Conservation (phyloP, 768 basidiomycete genomes). For the Leccinum subtestaceum region DNA sequence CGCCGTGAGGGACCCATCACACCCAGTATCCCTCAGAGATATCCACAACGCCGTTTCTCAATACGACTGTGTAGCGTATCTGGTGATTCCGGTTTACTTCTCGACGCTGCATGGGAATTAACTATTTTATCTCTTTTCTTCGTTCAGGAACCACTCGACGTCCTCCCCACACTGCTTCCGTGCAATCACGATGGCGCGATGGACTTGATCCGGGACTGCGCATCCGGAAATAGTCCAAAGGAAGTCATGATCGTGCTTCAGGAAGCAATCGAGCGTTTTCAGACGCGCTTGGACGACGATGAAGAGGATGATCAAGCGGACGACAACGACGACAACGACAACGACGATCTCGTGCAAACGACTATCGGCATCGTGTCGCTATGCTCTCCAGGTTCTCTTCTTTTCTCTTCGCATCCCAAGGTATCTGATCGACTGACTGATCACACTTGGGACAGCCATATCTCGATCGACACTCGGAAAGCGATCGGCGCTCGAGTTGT, state of each 20-base stretch:
- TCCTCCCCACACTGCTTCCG: slow-evolving; percentile 38
- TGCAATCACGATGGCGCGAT: slow-evolving; percentile 28
- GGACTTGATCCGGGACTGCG: slow-evolving; percentile 34
- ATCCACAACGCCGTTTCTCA: slow-evolving; percentile 17
- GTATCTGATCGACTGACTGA: neutral
- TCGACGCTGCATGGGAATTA: neutral
- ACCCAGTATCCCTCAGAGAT: slow-evolving; percentile 12
- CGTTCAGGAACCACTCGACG: slow-evolving; percentile 39
- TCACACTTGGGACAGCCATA: slow-evolving; percentile 18
- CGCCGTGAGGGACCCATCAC: slow-evolving; percentile 9
- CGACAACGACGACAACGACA: slow-evolving; percentile 15
- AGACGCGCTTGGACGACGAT: slow-evolving; percentile 11
- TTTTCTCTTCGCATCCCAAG: neutral
- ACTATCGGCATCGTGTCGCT: slow-evolving; percentile 17
- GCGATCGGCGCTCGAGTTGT: slow-evolving; percentile 19
- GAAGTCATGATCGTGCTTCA: slow-evolving; percentile 42
- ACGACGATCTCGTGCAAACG: slow-evolving; percentile 6
- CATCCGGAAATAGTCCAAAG: slow-evolving; percentile 35
- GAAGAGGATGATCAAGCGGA: neutral
- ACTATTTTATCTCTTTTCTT: neutral
- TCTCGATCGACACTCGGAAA: slow-evolving; percentile 26
- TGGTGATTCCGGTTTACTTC: slow-evolving; percentile 10
- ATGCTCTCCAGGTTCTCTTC: slow-evolving; percentile 22
- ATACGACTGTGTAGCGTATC: slow-evolving; percentile 14
- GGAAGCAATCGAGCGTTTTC: slow-evolving; percentile 37